Evolutionary conservation across 495 filamentous ascomycete genomes (phyloP).

Genomic region (Aspergillus steynii): DNA sequence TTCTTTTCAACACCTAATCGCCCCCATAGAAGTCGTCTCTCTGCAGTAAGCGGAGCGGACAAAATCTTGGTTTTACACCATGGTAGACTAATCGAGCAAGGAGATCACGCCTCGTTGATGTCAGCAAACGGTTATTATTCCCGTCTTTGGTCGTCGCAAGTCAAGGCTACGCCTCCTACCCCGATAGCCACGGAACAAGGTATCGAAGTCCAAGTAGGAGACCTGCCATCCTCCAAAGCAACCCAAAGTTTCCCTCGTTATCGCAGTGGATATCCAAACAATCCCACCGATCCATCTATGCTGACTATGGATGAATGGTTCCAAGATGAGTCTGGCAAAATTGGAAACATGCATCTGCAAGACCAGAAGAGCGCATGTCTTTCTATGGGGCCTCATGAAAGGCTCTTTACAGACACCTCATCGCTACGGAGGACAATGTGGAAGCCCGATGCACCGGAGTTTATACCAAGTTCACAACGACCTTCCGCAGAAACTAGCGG

Average conservation of each 20-base stretch:
- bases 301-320: not conserved
- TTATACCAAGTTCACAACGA: constrained; percentile 59
- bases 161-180: not conserved
- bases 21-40: not conserved
- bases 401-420: not conserved
- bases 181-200: too few species aligned
- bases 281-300: not conserved
- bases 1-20: not conserved
- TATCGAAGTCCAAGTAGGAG: too few species aligned
- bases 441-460: constrained; percentile 52
- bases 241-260: too few species aligned
- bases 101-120: not conserved
- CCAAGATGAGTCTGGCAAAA: not conserved
- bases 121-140: not conserved
- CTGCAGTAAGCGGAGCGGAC: not conserved
- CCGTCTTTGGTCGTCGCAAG: not conserved
- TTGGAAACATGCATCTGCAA: not conserved
- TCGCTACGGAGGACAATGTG: constrained; percentile 11
- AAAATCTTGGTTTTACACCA: not conserved
- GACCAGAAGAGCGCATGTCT: not conserved
- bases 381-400: not conserved
- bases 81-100: not conserved
- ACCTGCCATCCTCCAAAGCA: too few species aligned
- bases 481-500: not conserved
- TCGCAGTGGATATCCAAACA: too few species aligned